phyloP scores from a whole-genome alignment of 2,329 filamentous ascomycete species.

The Fusarium piperis region DNA sequence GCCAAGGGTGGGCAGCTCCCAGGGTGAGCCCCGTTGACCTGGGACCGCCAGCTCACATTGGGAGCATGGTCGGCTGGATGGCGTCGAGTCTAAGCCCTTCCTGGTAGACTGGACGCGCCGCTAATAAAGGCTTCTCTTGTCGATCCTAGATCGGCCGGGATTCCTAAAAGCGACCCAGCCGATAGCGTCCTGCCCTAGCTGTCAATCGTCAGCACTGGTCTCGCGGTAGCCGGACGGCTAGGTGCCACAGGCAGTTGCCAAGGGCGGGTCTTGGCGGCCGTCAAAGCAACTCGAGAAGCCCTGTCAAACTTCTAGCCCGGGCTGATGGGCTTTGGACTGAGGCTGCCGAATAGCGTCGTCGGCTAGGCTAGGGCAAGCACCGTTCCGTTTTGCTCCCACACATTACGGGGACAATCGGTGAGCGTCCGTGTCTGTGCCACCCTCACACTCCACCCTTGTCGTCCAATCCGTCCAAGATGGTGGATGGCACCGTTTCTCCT shows the following conservation, averaged over 20 bases:
- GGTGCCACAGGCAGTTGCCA: slow-evolving; percentile 24
- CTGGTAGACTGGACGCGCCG: slow-evolving; percentile 8
- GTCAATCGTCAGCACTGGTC: slow-evolving; percentile 39
- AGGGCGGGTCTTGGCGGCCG: slow-evolving; percentile 22
- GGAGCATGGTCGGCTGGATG: slow-evolving; percentile 2
- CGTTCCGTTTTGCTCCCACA: slow-evolving; percentile 7
- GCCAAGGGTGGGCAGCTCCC: background rate
- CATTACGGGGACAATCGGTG: background rate
- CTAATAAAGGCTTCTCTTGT: slow-evolving; percentile 24
- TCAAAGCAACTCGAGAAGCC: slow-evolving; percentile 39
- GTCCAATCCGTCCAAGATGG: background rate
- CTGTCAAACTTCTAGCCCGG: slow-evolving; percentile 40
- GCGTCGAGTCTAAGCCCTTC: slow-evolving; percentile 16
- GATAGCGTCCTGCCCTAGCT: slow-evolving; percentile 37
- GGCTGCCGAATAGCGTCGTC: background rate
- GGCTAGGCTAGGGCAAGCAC: slow-evolving; percentile 1
- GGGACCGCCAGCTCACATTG: slow-evolving; percentile 16
- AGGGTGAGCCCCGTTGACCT: slow-evolving; percentile 20
- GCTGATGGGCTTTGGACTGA: slow-evolving; percentile 21
- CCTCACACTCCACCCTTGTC: background rate
- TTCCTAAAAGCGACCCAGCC: slow-evolving; percentile 16
- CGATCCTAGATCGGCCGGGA: slow-evolving; percentile 42
- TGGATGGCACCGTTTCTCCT: slow-evolving; percentile 18
- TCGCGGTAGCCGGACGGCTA: slow-evolving; percentile 31
- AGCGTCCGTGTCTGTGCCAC: slow-evolving; percentile 7